Conservation (phyloP, 495 filamentous ascomycete species). For the Xylaria venustula region DNA sequence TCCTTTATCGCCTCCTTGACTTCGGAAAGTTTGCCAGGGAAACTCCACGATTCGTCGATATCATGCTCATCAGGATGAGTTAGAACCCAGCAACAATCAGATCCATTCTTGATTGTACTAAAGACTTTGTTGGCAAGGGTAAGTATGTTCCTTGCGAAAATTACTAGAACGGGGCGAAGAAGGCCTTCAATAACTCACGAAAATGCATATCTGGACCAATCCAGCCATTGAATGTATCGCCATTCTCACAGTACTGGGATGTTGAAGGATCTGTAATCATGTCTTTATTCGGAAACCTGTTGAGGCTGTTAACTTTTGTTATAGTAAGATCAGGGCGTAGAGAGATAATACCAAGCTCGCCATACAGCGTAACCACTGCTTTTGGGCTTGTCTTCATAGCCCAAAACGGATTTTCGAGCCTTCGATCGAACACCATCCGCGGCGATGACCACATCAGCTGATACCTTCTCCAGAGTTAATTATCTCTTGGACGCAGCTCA, state of each 20-base stretch:
- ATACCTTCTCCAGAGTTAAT: conserved; percentile 23
- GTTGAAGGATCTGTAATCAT: conserved; percentile 60
- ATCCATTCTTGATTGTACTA: conserved; percentile 56
- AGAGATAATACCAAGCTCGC: conserved; percentile 51
- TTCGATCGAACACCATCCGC: conserved; percentile 61
- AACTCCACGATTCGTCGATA: conserved; percentile 61
- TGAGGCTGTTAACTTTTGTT: neutral
- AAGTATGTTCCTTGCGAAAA: neutral
- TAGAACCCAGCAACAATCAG: conserved; percentile 65
- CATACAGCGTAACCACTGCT: conserved; percentile 59
- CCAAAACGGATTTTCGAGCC: conserved; percentile 57
- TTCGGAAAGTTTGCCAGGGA: conserved; percentile 57
- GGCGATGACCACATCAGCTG: conserved; percentile 56
- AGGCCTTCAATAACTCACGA: neutral
- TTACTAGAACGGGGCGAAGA: neutral
- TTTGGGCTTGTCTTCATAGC: conserved; percentile 60
- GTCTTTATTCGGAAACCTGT: conserved; percentile 56
- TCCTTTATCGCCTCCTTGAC: conserved; percentile 58
- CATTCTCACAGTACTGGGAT: conserved; percentile 58
- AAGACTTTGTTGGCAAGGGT: conserved; percentile 35
- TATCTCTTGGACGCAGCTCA: neutral
- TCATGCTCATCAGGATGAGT: conserved; percentile 60
- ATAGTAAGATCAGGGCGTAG: neutral
- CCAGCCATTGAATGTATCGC: conserved; percentile 62
- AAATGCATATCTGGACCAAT: conserved; percentile 61